These are phyloP conservation scores for Ceratocystis diversiconidia DNA, from an alignment of 2,329 filamentous ascomycete species.

Conservation along the genomic window DNA sequence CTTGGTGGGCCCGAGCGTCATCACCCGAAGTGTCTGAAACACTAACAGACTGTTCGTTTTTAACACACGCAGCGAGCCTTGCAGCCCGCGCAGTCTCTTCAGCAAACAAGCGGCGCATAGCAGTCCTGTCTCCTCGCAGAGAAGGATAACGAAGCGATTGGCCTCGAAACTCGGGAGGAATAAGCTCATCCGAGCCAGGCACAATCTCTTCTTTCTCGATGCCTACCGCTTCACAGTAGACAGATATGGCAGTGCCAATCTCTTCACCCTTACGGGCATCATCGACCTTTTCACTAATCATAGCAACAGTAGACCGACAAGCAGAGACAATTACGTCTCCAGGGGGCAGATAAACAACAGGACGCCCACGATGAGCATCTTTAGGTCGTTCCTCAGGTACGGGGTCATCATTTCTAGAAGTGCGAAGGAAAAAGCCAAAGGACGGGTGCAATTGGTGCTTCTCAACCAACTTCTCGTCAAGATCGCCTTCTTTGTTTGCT, in stretches of 20 bases:
- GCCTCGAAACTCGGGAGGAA: conserved; percentile 18
- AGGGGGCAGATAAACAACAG: conserved; percentile 36
- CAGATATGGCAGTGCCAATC: conserved; percentile 26
- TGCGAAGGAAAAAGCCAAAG: conserved; percentile 38
- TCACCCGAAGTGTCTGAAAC: not conserved
- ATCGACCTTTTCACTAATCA: conserved; percentile 25
- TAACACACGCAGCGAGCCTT: not conserved
- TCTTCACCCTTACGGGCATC: conserved; percentile 26
- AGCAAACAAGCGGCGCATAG: conserved; percentile 12
- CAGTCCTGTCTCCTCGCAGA: conserved; percentile 9
- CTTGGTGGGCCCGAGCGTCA: conserved; percentile 8
- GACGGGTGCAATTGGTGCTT: conserved; percentile 38
- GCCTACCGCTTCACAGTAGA: conserved; percentile 27
- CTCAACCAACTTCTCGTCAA: conserved; percentile 37
- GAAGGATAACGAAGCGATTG: conserved; percentile 14
- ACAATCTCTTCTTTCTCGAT: conserved; percentile 19
- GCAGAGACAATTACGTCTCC: conserved; percentile 34
- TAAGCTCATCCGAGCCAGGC: conserved; percentile 25
- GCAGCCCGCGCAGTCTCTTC: conserved; percentile 8
- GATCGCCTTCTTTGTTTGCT: conserved; percentile 33
- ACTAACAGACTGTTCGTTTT: not conserved
- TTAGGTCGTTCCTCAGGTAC: conserved; percentile 20
- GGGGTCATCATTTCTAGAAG: conserved; percentile 32
- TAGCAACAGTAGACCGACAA: conserved; percentile 31
- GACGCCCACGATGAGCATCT: conserved; percentile 31